A percentile compares a stretch with the other conserved stretches of the same genome.
These are phyloP conservation scores for Mycena indigotica DNA, from an alignment of 768 basidiomycete genomes.

Conservation along the genomic window DNA sequence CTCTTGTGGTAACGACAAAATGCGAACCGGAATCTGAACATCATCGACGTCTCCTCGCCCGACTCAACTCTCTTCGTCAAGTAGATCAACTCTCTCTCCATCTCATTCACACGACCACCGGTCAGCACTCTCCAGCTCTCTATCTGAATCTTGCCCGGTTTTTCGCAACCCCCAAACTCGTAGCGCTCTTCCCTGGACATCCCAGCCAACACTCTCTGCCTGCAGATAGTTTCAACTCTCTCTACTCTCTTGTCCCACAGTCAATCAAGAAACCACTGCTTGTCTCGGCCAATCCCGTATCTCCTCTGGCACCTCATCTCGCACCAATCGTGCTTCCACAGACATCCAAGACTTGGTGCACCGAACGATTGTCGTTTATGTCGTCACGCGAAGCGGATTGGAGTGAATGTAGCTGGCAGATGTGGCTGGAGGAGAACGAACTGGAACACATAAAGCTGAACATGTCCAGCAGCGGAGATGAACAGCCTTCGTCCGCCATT, in stretches of 20 bases:
- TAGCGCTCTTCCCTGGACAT: slow-evolving; percentile 56
- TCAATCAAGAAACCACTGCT: slow-evolving; percentile 12
- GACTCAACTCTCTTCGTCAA: slow-evolving; percentile 27
- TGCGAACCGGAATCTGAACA: slow-evolving; percentile 25
- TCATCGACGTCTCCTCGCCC: slow-evolving; percentile 31
- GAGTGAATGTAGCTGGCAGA: slow-evolving; percentile 68
- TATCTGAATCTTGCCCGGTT: slow-evolving; percentile 68
- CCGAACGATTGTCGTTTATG: slow-evolving; percentile 53
- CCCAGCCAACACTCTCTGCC: slow-evolving; percentile 25
- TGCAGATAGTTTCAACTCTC: slow-evolving; percentile 19
- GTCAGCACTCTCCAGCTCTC: slow-evolving; percentile 47
- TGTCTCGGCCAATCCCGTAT: slow-evolving; percentile 30
- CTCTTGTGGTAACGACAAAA: slow-evolving; percentile 47
- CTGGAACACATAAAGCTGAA: slow-evolving; percentile 2
- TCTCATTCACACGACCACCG: slow-evolving; percentile 44
- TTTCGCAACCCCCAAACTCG: slow-evolving; percentile 49
- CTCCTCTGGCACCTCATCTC: slow-evolving; percentile 39
- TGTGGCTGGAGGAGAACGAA: slow-evolving; percentile 59
- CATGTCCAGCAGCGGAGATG: not conserved
- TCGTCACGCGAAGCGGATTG: slow-evolving; percentile 54
- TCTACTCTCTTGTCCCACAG: slow-evolving; percentile 13
- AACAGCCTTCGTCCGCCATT: not conserved
- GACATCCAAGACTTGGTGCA: slow-evolving; percentile 60
- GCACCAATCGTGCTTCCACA: slow-evolving; percentile 49
- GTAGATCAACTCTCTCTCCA: slow-evolving; percentile 38